These are phyloP conservation scores for Prunus dulcis DNA, from an alignment of 306 rosid genomes.

Conservation along the genomic window DNA sequence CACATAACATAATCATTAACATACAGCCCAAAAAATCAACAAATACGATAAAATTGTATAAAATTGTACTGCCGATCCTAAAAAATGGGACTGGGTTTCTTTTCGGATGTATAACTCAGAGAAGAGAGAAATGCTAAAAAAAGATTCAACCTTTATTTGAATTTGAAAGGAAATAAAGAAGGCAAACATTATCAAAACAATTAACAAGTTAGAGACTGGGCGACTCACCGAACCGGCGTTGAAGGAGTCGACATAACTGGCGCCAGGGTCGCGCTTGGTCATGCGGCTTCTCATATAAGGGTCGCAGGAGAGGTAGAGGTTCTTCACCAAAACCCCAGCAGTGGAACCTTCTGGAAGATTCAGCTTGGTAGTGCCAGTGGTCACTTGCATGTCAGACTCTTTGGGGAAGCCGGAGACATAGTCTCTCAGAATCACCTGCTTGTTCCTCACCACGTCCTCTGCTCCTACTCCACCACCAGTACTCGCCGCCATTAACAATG, in stretches of 20 bases:
- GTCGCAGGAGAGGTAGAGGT: conserved; percentile 46
- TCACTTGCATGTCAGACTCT: conserved; percentile 36
- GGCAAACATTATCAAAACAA: neutral
- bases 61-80: neutral
- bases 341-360: conserved; percentile 37
- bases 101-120: too few relatives aligned
- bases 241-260: conserved; percentile 8
- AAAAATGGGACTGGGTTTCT: neutral
- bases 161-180: neutral
- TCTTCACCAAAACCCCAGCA: conserved; percentile 34
- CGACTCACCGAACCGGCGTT: conserved; percentile 25
- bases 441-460: conserved; percentile 27
- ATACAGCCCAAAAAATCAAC: neutral
- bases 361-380: conserved; percentile 7
- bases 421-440: conserved; percentile 34
- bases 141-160: neutral
- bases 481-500: neutral
- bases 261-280: neutral
- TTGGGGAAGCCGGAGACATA: conserved; percentile 31
- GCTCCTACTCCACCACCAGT: neutral
- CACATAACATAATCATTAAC: neutral
- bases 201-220: neutral
- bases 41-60: neutral
- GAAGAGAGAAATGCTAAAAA: neutral
- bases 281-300: conserved; percentile 46